Conservation (phyloP, 441 rosid genomes). For the Omphalea diandra region DNA sequence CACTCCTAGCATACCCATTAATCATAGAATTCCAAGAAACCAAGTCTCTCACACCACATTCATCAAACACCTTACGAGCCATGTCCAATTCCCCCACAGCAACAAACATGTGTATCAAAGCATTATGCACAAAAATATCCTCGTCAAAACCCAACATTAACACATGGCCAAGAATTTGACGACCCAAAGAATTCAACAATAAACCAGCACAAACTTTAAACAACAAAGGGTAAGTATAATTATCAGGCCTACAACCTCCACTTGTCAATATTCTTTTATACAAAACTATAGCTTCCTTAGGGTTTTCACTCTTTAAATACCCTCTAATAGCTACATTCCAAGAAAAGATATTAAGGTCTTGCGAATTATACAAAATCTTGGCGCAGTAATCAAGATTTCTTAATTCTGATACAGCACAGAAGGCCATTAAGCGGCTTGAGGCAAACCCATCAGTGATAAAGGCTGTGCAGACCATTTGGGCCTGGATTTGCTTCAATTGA, state of each 20-base stretch:
- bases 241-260: slow-evolving; percentile 56
- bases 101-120: slow-evolving; percentile 55
- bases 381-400: slow-evolving; percentile 55
- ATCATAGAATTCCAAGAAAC: slow-evolving; percentile 92
- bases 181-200: slow-evolving; percentile 41
- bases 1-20: slow-evolving; percentile 66
- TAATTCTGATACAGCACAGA: slow-evolving; percentile 58
- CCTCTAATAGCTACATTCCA: slow-evolving; percentile 83
- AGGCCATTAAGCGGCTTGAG: slow-evolving; percentile 64
- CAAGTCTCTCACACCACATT: slow-evolving; percentile 66
- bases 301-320: slow-evolving; percentile 43
- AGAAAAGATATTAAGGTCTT: slow-evolving; percentile 48
- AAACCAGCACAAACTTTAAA: slow-evolving; percentile 56
- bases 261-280: slow-evolving; percentile 60
- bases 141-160: slow-evolving; percentile 56
- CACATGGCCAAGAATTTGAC: slow-evolving; percentile 62
- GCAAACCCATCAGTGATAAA: slow-evolving; percentile 51
- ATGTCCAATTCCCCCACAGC: slow-evolving; percentile 50
- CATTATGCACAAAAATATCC: slow-evolving; percentile 66
- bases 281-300: slow-evolving; percentile 39
- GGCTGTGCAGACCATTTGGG: slow-evolving; percentile 58
- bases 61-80: slow-evolving; percentile 77
- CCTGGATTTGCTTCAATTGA: slow-evolving; percentile 76
- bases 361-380: slow-evolving; percentile 42
- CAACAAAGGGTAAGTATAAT: slow-evolving; percentile 67